phyloP scores from a whole-genome alignment of 73 alveolate species.

The Paramecium primaurelia region DNA sequence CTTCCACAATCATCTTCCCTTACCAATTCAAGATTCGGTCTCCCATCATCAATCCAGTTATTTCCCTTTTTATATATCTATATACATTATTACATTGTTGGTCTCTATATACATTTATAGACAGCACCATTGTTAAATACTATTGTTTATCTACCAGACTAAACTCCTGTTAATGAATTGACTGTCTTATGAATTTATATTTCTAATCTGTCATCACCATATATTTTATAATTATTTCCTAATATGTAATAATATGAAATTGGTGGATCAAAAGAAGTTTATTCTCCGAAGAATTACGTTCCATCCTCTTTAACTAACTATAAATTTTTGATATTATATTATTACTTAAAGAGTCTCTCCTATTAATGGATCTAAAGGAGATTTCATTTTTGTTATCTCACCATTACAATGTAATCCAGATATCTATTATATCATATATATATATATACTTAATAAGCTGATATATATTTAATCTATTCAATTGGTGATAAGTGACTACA shows the following conservation, averaged over 20 bases:
- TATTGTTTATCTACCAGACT: background rate
- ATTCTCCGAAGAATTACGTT: conserved; percentile 3
- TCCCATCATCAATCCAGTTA: conserved; percentile 8
- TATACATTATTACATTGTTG: background rate
- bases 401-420: background rate
- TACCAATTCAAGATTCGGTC: background rate
- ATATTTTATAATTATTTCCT: conserved; percentile 16
- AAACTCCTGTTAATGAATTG: background rate
- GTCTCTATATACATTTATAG: background rate
- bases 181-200: conserved; percentile 22
- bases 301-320: background rate
- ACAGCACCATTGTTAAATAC: background rate
- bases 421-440: background rate
- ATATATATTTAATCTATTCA: background rate
- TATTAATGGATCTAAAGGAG: conserved; percentile 14
- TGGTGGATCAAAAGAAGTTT: conserved; percentile 10
- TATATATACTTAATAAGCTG: background rate
- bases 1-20: background rate
- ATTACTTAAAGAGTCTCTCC: conserved; percentile 1
- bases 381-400: background rate
- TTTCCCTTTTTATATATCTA: background rate
- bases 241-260: background rate
- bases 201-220: background rate
- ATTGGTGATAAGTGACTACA: background rate
- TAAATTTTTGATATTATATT: background rate